Evolutionary conservation across 768 basidiomycete genomes (phyloP).

Genomic region (Podaxis carcinomalis): DNA sequence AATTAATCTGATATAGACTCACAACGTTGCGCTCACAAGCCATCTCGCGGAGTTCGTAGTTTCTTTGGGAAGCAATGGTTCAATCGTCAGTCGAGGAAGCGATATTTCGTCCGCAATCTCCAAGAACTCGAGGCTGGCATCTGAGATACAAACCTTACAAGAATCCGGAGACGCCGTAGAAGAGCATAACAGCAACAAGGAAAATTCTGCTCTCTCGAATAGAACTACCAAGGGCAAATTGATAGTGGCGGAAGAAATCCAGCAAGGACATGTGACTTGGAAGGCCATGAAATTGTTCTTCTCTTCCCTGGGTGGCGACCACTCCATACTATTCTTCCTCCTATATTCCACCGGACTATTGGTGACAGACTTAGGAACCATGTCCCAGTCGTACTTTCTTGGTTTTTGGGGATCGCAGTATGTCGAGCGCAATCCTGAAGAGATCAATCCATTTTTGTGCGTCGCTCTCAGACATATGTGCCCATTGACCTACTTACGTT

Average conservation of each 20-base stretch:
- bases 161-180: conserved; percentile 21
- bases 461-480: conserved; percentile 32
- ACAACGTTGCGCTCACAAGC: conserved; percentile 47
- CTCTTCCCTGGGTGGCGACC: conserved; percentile 26
- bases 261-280: conserved; percentile 52
- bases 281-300: conserved; percentile 34
- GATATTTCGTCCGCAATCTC: conserved; percentile 45
- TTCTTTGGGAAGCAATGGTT: conserved; percentile 50
- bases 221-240: conserved; percentile 42
- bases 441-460: conserved; percentile 25
- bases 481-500: conserved; percentile 8
- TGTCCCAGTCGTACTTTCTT: conserved; percentile 33
- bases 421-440: conserved; percentile 9
- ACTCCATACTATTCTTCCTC: conserved; percentile 27
- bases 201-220: conserved; percentile 8
- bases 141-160: conserved; percentile 23
- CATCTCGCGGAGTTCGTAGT: conserved; percentile 56
- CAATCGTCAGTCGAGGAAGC: conserved; percentile 40
- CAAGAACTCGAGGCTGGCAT: conserved; percentile 29
- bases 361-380: conserved; percentile 18
- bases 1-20: conserved; percentile 27
- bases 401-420: conserved; percentile 47
- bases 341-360: conserved; percentile 20
- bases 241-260: conserved; percentile 57
- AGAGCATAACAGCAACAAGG: conserved; percentile 20